phyloP scores from a whole-genome alignment of 225 moss, liverwort and hornwort genomes.

The Physcomitrium patens region DNA sequence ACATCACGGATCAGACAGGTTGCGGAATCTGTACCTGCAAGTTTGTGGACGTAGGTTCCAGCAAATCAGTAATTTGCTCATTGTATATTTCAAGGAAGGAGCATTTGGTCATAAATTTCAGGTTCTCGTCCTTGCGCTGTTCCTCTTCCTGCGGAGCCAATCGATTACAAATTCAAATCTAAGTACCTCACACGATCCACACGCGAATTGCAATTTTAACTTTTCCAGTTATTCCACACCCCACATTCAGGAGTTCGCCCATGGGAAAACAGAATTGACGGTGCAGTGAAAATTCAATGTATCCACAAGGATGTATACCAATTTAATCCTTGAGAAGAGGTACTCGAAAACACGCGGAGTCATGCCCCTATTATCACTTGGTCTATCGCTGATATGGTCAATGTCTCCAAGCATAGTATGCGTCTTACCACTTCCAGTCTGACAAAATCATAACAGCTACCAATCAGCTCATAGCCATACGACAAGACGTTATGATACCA shows the following conservation, averaged over 20 bases:
- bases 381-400: slow-evolving; percentile 52
- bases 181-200: neutral
- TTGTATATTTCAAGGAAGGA: slow-evolving; percentile 67
- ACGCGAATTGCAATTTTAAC: too few species aligned
- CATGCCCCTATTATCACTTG: slow-evolving; percentile 70
- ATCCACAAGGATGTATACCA: slow-evolving; percentile 38
- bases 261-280: neutral
- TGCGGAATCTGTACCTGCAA: slow-evolving; percentile 47
- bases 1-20: neutral
- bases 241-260: neutral
- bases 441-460: slow-evolving; percentile 20
- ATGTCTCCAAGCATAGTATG: slow-evolving; percentile 76
- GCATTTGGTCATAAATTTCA: slow-evolving; percentile 57
- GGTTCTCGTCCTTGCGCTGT: slow-evolving; percentile 56
- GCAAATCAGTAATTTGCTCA: slow-evolving; percentile 75
- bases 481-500: neutral
- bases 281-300: neutral
- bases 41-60: slow-evolving; percentile 60
- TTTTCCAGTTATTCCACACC: too few species aligned
- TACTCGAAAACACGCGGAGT: slow-evolving; percentile 71
- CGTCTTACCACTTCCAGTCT: slow-evolving; percentile 75
- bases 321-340: slow-evolving; percentile 57
- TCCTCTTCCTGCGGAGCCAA: slow-evolving; percentile 53
- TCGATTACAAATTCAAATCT: slow-evolving; percentile 19
- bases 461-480: slow-evolving; percentile 3